Evolutionary conservation across 805 yeast genomes (phyloP), one percentile per base, ranked within the genome.

Genomic region (Candida insectorum): DNA sequence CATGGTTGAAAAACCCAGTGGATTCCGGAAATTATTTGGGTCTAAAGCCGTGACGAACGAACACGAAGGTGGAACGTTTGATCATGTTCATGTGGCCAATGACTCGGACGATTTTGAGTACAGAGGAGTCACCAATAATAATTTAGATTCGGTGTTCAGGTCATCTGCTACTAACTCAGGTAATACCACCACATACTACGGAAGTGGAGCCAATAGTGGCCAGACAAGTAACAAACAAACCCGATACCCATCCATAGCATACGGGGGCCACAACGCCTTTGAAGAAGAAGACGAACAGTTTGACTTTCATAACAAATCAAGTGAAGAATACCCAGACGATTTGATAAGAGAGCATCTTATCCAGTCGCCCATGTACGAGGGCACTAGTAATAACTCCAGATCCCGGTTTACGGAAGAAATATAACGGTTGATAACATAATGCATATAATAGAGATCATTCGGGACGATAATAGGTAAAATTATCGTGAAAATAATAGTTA

Each of bases 71-170:
- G 26, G 6, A 15, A 22, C 20, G 3, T 37, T 43, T 11, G 40
- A 40, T 11, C 40, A 40, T 25, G 17, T 31, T 22, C 35, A 37
- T 11, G 33, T 24, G 10, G 16, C 24, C 4, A 26, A 31, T 19
- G 42, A 40, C 17, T 44, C 45, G 28, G 58, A 54, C 15, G 73
- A 62, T 36, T 66, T 60, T 34, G 62, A 50, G 33, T 66, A 66
- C 45, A 58, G 73, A 30, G 73, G 73, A 5, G 69, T 66, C 15
- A 54, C 69, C 30, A 65, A 63, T 43, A 66, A 65, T 41, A 66
- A 66, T 41, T 52, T 66, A 21, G 71, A 65, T 32, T 56, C 69
- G 2, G 56, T 66, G 9, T 66, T 66, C 52, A 45, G 43, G 24
- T 34, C 51, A 5, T 41, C 49, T 6, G 51, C 40, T n/a, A 28